Evolutionary conservation across 148 eudicot species (phyloP).

Genomic region (Nepenthes gracilis): DNA sequence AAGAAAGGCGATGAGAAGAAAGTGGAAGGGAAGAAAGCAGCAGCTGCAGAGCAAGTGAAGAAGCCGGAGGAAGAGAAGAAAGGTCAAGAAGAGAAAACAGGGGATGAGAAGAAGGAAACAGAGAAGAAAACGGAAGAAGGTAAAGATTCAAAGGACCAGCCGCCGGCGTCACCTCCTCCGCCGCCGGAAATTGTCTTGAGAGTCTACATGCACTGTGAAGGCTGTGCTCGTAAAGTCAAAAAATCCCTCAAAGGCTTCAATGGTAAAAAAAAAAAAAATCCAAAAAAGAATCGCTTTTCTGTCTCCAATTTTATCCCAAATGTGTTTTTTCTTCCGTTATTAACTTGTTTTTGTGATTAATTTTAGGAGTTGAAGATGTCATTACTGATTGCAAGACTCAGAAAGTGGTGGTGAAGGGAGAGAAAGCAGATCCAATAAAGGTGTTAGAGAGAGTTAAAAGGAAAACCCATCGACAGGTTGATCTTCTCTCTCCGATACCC

Average conservation of each 20-base stretch:
- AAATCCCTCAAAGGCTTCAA: constrained; percentile 64
- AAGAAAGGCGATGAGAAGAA: neutral
- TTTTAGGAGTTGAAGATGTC: constrained; percentile 73
- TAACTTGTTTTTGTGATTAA: neutral
- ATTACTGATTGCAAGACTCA: constrained; percentile 74
- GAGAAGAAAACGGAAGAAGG: neutral
- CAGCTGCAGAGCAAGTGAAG: constrained; percentile 4
- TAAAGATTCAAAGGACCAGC: neutral
- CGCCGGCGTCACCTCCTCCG: constrained; percentile 38
- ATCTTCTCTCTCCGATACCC: constrained; percentile 67
- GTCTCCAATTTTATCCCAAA: neutral
- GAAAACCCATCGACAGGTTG: constrained; percentile 90
- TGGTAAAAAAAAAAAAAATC: constrained; percentile 21
- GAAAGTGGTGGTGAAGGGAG: constrained; percentile 90
- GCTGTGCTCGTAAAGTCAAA: constrained; percentile 83
- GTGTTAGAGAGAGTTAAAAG: constrained; percentile 64
- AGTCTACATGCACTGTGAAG: constrained; percentile 97
- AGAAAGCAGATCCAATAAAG: constrained; percentile 82
- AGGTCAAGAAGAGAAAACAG: constrained; percentile 16
- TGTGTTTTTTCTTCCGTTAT: neutral
- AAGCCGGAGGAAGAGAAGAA: constrained; percentile 5
- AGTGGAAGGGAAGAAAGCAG: constrained; percentile 10
- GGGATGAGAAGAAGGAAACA: constrained; percentile 19
- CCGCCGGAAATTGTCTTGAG: constrained; percentile 65
- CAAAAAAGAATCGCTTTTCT: neutral